Conservation (phyloP, 129 eudicot genomes). For the Lactuca saligna region DNA sequence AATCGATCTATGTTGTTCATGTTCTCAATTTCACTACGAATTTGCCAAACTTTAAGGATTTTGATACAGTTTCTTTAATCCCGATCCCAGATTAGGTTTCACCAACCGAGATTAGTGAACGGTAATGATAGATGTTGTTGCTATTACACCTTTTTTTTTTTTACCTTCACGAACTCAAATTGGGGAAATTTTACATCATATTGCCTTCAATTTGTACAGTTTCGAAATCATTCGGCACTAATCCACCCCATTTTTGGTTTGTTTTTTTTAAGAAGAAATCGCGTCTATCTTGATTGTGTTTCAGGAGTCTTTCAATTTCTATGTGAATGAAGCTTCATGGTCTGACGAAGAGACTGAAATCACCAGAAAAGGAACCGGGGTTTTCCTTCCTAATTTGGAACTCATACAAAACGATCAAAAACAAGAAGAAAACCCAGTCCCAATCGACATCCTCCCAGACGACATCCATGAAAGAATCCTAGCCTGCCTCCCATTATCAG, state of each 20-base stretch:
- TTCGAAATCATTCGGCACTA: conserved; percentile 3
- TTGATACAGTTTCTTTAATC: neutral
- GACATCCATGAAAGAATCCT: conserved; percentile 48
- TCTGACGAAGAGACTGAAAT: conserved; percentile 33
- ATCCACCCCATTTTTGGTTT: neutral
- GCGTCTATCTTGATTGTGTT: conserved; percentile 1
- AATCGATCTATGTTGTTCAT: conserved; percentile 2
- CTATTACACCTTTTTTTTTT: neutral
- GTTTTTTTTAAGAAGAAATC: neutral
- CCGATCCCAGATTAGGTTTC: conserved; percentile 8
- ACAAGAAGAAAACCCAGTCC: conserved; percentile 19
- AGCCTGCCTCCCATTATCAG: conserved; percentile 42
- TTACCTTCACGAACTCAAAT: neutral
- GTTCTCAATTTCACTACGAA: neutral
- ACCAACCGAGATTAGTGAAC: neutral
- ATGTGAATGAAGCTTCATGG: conserved; percentile 38
- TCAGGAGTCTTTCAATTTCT: conserved; percentile 33
- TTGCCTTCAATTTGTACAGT: neutral
- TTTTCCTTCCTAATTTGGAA: conserved; percentile 28
- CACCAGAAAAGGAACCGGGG: conserved; percentile 35
- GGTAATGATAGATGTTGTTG: neutral
- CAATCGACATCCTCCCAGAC: conserved; percentile 45
- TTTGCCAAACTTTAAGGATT: neutral
- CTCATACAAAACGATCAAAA: conserved; percentile 13
- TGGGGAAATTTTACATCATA: neutral